Conservation (phyloP, 306 rosid genomes). For the Cicer bijugum region DNA sequence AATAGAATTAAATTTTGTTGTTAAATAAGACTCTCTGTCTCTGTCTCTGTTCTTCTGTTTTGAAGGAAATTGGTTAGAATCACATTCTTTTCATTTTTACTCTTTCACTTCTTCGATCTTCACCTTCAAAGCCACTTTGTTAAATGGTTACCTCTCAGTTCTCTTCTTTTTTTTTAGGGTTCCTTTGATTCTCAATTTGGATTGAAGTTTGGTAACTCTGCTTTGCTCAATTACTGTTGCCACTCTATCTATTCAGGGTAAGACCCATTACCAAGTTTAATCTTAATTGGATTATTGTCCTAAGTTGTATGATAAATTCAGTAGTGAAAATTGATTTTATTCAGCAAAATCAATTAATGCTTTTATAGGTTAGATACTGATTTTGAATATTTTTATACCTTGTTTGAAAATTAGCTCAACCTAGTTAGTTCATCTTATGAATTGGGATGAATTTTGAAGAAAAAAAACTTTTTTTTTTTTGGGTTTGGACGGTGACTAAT, state of each 20-base stretch:
- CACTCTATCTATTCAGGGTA: conserved; percentile 49
- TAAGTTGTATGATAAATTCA: not conserved
- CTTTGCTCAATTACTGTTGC: conserved; percentile 36
- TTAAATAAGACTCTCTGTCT: conserved; percentile 42
- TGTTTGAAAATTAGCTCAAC: conserved; percentile 36
- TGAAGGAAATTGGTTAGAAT: conserved; percentile 46
- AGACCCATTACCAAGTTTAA: conserved; percentile 34
- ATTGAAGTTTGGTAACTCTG: conserved; percentile 39
- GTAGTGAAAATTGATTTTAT: conserved; percentile 24
- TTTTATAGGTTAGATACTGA: conserved; percentile 33
- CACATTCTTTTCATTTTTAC: conserved; percentile 37
- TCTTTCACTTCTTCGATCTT: conserved; percentile 43
- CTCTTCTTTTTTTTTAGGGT: conserved; percentile 36
- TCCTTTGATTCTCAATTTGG: conserved; percentile 45
- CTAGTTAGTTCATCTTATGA: conserved; percentile 25
- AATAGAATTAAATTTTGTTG: conserved; percentile 24
- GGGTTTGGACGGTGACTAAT: not conserved
- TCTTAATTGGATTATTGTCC: conserved; percentile 31
- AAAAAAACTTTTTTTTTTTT: not conserved
- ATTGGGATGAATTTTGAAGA: conserved; percentile 2
- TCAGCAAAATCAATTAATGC: not conserved
- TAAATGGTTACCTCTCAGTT: conserved; percentile 17
- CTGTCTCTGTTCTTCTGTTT: conserved; percentile 41
- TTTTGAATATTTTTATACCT: conserved; percentile 37
- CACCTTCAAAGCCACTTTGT: conserved; percentile 31